Evolutionary conservation across 345 rosid genomes (phyloP), one percentile per base, ranked within the genome.

Genomic region (Eutrema japonicum): DNA sequence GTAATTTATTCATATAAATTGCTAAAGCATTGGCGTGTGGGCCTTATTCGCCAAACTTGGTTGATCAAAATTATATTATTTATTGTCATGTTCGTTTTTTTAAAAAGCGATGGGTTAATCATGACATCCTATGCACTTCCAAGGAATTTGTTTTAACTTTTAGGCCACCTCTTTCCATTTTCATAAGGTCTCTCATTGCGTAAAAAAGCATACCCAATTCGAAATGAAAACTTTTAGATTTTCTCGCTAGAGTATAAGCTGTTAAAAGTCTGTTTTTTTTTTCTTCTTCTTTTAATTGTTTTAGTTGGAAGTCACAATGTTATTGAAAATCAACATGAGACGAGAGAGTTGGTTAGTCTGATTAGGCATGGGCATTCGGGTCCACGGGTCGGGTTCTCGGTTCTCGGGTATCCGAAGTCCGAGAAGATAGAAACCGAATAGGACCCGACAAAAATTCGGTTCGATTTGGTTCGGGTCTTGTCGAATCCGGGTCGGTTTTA

Each of bases 121-220:
- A 42, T 27, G 51, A 61, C 37, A 8, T 27, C 48, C 10, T 52
- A 40, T 66, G 71, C 50, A n/a, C 11, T 8, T 41, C 4, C 29
- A 53, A 53, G 61, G 10, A n/a, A 26, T 50, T 52, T 38, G 10
- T 32, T 38, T 27, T 2, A n/a, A 66, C 49, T 7, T 65, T 22
- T 49, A 48, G 41, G 56, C 43, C 56, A 49, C 46, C 46, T 7
- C 38, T 43, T 22, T 43, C 30, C 45, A 57, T 6, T 58, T 60
- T 26, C 18, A 59, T 10, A 59, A 18, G 47, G 16, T 13, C 30
- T 47, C 50, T 41, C 41, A 0, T 37, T 10, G 38, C 38, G 8
- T 36, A 5, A 33, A 33, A 33, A 33, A 33, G 36, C 36, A 4
- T 33, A 4, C 6, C 36, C 5, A 33, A 33, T 33, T 7, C 8